Conservation (phyloP, 225 moss, liverwort and hornwort species). For the Physcomitrium patens region DNA sequence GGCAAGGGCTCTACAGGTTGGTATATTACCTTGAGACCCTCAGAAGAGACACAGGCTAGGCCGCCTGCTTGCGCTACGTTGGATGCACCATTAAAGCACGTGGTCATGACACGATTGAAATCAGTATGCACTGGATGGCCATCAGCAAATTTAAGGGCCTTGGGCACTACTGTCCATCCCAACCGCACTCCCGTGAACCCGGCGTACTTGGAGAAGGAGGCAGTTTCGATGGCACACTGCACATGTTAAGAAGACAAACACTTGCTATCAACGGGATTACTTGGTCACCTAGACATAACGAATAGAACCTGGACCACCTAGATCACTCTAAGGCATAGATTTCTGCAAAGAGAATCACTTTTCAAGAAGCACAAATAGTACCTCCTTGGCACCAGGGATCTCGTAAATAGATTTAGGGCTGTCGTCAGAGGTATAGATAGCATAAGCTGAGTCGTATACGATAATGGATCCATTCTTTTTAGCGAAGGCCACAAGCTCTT, state of each 20-base stretch:
- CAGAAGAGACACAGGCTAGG: conserved; percentile 81
- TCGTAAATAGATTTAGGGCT: conserved; percentile 95
- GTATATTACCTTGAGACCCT: conserved; percentile 67
- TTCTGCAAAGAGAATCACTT: background rate
- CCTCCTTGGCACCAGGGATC: conserved; percentile 94
- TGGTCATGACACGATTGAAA: conserved; percentile 95
- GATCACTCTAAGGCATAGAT: background rate
- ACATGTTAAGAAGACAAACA: background rate
- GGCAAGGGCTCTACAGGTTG: background rate
- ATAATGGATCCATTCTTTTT: conserved; percentile 92
- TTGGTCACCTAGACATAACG: background rate
- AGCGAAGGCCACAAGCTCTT: conserved; percentile 84
- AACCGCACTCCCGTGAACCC: conserved; percentile 95
- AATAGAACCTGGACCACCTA: conserved; percentile 3
- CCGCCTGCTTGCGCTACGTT: conserved; percentile 96
- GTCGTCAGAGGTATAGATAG: conserved; percentile 91
- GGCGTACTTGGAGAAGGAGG: conserved; percentile 94
- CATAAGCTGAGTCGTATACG: conserved; percentile 91
- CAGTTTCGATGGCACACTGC: conserved; percentile 94
- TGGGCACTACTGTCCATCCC: conserved; percentile 97
- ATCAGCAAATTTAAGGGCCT: conserved; percentile 76
- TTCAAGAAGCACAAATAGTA: conserved; percentile 28
- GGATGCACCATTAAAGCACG: conserved; percentile 95
- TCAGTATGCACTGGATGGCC: conserved; percentile 79
- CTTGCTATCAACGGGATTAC: background rate